Evolutionary conservation across 352 stramenopile genomes (phyloP), one percentile per base, ranked within the genome.

Genomic region (Phytophthora ohioensis): DNA sequence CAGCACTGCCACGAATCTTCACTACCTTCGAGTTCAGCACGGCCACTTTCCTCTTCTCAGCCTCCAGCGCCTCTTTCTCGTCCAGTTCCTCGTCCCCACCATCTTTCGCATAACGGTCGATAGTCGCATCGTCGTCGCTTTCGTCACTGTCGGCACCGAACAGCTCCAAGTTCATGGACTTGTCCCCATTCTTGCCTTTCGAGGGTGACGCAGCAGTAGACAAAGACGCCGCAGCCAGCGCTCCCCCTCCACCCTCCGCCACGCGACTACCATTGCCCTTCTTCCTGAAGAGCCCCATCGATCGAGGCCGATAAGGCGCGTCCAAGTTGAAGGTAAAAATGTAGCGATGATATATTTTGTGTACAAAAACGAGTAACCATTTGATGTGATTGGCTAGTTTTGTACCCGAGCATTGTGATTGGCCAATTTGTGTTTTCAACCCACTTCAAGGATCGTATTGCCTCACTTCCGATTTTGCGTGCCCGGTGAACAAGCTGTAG

Each of bases 91-190:
- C 73, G 5, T 78, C 70, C 4, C 31, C 62, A 0, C 63, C 78
- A 3, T 72, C 75, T 35, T 85, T 86, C 12, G 83, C 77, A 53
- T 91, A 93, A 13, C 83, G 75, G 3, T 91, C 79, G 48, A 94
- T 92, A 3, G 85, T 88, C 21, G 87, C 87, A 7, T 94, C 87
- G 63, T 94, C 87, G 62, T 93, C 87, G 58, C 87, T 94, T n/a
- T 87, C 87, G 52, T 92, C 87, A 58, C 83, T 93, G 66, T 91
- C 87, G 10, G 74, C 80, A 2, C 85, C 87, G 57, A 94, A 94
- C 6, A 94, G 43, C 0, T 86, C 85, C 34, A 94, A 75, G 39
- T 79, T 61, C 27, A 59, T 56, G 5, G 36, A 43, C 9, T 77
- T 72, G 13, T 56, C 57, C 10, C 46, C 38, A 32, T 45, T 64